These are phyloP conservation scores for Epichloe hybrida DNA, from an alignment of 2,329 filamentous ascomycete genomes.

Conservation along the genomic window DNA sequence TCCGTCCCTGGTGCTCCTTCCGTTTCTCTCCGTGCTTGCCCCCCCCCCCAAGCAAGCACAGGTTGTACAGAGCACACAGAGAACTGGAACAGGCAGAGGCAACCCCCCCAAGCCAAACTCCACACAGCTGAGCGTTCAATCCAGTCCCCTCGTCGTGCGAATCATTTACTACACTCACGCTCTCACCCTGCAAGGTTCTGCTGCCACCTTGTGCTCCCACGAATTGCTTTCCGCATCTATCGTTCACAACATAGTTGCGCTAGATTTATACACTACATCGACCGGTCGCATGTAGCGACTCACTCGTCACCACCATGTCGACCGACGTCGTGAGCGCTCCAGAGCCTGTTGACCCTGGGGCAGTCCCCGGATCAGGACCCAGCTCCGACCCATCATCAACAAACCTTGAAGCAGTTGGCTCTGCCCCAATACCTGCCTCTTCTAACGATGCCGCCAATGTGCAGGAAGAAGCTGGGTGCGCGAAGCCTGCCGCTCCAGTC, in stretches of 20 bases:
- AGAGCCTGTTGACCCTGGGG: slow-evolving; percentile 19
- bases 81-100: not conserved
- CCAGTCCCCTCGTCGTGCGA: slow-evolving; percentile 4
- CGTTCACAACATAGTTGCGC: not conserved
- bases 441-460: slow-evolving; percentile 14
- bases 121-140: not conserved
- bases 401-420: slow-evolving; percentile 3
- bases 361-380: slow-evolving; percentile 8
- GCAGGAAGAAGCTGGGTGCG: slow-evolving; percentile 19
- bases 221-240: not conserved
- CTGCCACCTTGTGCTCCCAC: slow-evolving; percentile 3
- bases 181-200: slow-evolving; percentile 3
- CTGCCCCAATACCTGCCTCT: slow-evolving; percentile 9
- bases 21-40: not conserved
- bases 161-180: slow-evolving; percentile 1
- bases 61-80: not conserved
- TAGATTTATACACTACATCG: slow-evolving; percentile 15
- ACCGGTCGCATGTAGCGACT: slow-evolving; percentile 22
- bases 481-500: slow-evolving; percentile 23
- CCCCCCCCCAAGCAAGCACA: not conserved
- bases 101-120: not conserved
- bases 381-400: slow-evolving; percentile 13
- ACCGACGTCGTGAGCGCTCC: slow-evolving; percentile 38
- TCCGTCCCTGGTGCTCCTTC: not conserved
- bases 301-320: slow-evolving; percentile 35